phyloP scores from a whole-genome alignment of 495 filamentous ascomycete genomes.

The Clavariopsis aquatica region DNA sequence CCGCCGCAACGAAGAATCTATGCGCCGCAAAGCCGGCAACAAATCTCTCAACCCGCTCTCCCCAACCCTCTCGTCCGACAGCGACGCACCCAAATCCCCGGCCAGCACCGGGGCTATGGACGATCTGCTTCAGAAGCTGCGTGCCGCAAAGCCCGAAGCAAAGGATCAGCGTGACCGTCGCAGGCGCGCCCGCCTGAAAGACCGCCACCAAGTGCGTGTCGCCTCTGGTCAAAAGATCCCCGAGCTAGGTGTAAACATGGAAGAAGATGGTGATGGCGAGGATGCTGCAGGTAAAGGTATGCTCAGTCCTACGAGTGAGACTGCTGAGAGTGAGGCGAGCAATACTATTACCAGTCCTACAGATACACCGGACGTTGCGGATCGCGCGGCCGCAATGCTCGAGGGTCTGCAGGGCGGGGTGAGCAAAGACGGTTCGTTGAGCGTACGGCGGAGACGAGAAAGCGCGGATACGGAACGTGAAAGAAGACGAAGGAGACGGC shows the following conservation, averaged over 20 bases:
- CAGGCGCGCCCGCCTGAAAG: slow-evolving; percentile 82
- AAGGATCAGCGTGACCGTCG: slow-evolving; percentile 84
- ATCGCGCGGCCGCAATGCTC: slow-evolving; percentile 78
- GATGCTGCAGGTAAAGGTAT: slow-evolving; percentile 37
- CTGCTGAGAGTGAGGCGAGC: slow-evolving; percentile 23
- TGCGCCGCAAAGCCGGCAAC: slow-evolving; percentile 80
- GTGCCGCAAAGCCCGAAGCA: slow-evolving; percentile 87
- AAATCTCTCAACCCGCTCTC: slow-evolving; percentile 58
- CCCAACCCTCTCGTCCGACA: slow-evolving; percentile 40
- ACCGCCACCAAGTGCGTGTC: slow-evolving; percentile 87
- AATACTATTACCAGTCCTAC: slow-evolving; percentile 35
- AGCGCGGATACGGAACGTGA: slow-evolving; percentile 43
- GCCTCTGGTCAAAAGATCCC: slow-evolving; percentile 84
- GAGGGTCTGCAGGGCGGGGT: slow-evolving; percentile 70
- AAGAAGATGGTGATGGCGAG: slow-evolving; percentile 45
- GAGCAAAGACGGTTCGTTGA: slow-evolving; percentile 47
- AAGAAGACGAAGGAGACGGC: slow-evolving; percentile 36
- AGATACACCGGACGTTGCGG: slow-evolving; percentile 60
- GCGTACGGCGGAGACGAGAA: slow-evolving; percentile 42
- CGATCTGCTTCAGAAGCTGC: slow-evolving; percentile 90
- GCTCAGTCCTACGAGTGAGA: slow-evolving; percentile 28
- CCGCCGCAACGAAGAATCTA: slow-evolving; percentile 79
- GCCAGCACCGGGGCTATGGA: slow-evolving; percentile 91
- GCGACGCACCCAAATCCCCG: slow-evolving; percentile 63
- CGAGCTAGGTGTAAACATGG: slow-evolving; percentile 50